phyloP scores from a whole-genome alignment of 176 grass and related monocot species.

The Juncus inflexus region DNA sequence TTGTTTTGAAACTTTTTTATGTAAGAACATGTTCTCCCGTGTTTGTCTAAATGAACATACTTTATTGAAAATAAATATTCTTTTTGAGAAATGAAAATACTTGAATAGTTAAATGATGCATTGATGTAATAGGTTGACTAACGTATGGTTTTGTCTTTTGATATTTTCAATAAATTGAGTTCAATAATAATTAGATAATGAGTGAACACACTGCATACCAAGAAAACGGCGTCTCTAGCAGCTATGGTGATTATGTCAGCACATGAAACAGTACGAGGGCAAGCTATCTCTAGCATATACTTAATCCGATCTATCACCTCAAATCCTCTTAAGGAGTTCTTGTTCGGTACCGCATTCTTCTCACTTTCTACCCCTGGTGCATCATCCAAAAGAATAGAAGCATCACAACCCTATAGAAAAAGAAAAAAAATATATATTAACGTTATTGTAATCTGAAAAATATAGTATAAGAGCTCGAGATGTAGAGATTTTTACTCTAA shows the following conservation, averaged over 20 bases:
- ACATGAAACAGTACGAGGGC: constrained; percentile 45
- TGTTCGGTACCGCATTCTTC: constrained; percentile 39
- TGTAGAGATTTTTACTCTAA: too few relatives aligned
- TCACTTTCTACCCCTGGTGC: constrained; percentile 36
- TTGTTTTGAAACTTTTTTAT: too few relatives aligned
- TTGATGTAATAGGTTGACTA: too few relatives aligned
- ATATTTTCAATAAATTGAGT: background rate
- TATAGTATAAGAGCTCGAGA: too few relatives aligned
- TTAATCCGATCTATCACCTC: constrained; percentile 48
- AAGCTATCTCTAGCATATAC: constrained; percentile 41
- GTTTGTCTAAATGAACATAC: too few relatives aligned
- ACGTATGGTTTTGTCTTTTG: background rate
- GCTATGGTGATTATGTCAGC: constrained; percentile 46
- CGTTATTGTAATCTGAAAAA: too few relatives aligned
- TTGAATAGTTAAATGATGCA: too few relatives aligned
- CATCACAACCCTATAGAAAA: constrained; percentile 36
- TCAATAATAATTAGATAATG: background rate
- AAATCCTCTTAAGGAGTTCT: constrained; percentile 43
- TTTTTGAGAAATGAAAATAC: too few relatives aligned
- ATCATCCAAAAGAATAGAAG: constrained; percentile 40
- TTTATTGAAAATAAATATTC: too few relatives aligned
- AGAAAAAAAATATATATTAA: background rate
- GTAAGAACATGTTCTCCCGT: too few relatives aligned
- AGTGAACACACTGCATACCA: constrained; percentile 19
- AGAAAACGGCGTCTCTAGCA: constrained; percentile 37